Evolutionary conservation across 1,284 basidiomycete species (phyloP), one percentile per base, ranked within the genome.

Genomic region (Flammula alnicola): DNA sequence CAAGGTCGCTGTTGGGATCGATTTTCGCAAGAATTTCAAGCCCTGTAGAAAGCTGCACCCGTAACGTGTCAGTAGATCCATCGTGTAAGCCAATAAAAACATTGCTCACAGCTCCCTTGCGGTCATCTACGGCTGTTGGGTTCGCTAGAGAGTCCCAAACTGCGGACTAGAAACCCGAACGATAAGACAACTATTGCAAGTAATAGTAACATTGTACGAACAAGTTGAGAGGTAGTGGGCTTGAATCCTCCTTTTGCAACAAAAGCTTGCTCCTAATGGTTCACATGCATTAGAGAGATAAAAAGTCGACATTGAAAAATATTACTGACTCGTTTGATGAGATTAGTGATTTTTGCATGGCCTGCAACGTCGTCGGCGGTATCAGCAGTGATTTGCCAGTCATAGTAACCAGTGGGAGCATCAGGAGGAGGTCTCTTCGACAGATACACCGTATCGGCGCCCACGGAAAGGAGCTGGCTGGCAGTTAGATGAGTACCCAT

Each of bases 401-500:
- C 51, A n/a, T 56, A 56, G 26, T 53, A 54, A 14, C 55, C 55
- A 23, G 51, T 54, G 19, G 55, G 51, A 11, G 55, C 55, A 8
- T 33, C 45, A 6, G 55, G 55, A 3, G 47, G 46, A 7, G 48
- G 39, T 4, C 55, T 45, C n/a, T 42, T 45, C 14, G 55, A 53
- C 11, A 49, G 47, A 12, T 51, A 31, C 3, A 54, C 35, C n/a
- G 51, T 51, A 20, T 56, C 51, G 11, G 49, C 51, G 25, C 48
- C 45, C 5, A 47, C 36, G 8, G 55, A 41, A n/a, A 56, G 39
- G 16, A 47, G 35, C 32, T 53, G 48, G 4, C 39, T 29, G 30
- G 49, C 45, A 17, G 42, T 45, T 39, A 56, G 49, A 36, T 48
- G 39, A 9, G 55, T 47, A 9, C 35, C 51, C 51, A 53, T 56